Percentiles rank a stretch among this genome's conserved stretches.
These are phyloP conservation scores for Metschnikowia picachoensis DNA, from an alignment of 805 yeast genomes.

Conservation along the genomic window DNA sequence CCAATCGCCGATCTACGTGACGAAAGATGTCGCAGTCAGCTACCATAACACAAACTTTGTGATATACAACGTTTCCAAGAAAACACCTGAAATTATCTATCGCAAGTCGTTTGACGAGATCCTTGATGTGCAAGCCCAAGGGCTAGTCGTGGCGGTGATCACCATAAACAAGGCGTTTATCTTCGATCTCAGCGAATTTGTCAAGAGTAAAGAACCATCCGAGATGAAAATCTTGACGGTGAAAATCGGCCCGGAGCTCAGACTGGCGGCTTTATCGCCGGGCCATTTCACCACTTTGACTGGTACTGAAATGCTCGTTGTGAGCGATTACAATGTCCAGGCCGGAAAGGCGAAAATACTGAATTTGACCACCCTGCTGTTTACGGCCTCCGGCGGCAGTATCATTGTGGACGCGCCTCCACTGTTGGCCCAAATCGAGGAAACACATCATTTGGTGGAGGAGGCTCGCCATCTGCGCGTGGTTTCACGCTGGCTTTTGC, in stretches of 20 bases:
- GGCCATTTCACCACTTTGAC: background rate
- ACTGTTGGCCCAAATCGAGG: constrained; percentile 24
- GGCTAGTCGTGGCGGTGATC: constrained; percentile 6
- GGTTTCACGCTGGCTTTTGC: constrained; percentile 24
- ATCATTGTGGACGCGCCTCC: constrained; percentile 32
- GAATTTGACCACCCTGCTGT: background rate
- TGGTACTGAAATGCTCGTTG: background rate
- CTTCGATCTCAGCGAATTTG: constrained; percentile 7
- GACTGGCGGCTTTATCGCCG: background rate
- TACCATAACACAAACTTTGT: constrained; percentile 2
- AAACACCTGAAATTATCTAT: background rate
- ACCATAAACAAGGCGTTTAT: constrained; percentile 2
- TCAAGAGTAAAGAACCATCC: background rate
- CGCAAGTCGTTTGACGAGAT: constrained; percentile 3
- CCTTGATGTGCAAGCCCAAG: background rate
- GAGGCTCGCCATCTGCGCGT: constrained; percentile 23
- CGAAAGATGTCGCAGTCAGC: constrained; percentile 1
- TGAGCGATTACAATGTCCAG: background rate
- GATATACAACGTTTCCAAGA: background rate
- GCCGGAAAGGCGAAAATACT: background rate
- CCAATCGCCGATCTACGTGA: constrained; percentile 2
- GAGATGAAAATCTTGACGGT: background rate
- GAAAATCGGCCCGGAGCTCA: background rate
- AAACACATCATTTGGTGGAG: constrained; percentile 31
- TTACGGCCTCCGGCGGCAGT: constrained; percentile 12